Evolutionary conservation across 371 early-diverging fungal genomes (phyloP), one percentile per base, ranked within the genome.

Genomic region (Rhizomucor pusillus): DNA sequence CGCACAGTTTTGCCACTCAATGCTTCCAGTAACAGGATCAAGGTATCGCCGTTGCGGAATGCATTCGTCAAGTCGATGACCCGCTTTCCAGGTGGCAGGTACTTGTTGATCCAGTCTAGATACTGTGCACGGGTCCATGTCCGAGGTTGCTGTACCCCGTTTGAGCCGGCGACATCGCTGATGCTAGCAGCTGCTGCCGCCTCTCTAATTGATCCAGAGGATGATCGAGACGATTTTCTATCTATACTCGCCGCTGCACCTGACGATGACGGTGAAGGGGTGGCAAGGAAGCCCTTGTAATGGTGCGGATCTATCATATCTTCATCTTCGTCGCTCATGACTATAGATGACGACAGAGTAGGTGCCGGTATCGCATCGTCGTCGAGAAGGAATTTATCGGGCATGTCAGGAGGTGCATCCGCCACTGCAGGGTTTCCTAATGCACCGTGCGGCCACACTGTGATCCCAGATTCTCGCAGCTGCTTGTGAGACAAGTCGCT

Each of bases 71-170:
- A 52, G 45, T 77, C 74, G 11, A 59, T 65, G 14, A 82, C 75
- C 0, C 66, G 72, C 6, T 69, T 67, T 5, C 62, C 62, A 0
- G 50, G 52, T 2, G 69, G 71, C 14, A 79, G 50, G 48, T 76
- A 63, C 12, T 67, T 58, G 59, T 85, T 82, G 39, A 85, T 70
- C 85, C 85, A 85, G n/a, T 62, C 57, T 22, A 82, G 59, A 53
- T 77, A 83, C 43, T 83, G 71, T 19, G 57, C 60, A n/a, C 69
- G 58, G 5, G 71, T 69, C 80, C 75, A 69, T 37, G 39, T 18
- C 48, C 54, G n/a, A 29, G 29, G 7, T 29, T 29, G 29, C 3
- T n/a, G n/a, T n/a, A n/a, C n/a, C n/a, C 29, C 29, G 29, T 29
- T 7, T 29, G 29, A 5, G 29, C 7, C 7, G 29, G 3, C 7